phyloP scores from a whole-genome alignment of 1,284 basidiomycete species.

The Apiotrichum porosum region DNA sequence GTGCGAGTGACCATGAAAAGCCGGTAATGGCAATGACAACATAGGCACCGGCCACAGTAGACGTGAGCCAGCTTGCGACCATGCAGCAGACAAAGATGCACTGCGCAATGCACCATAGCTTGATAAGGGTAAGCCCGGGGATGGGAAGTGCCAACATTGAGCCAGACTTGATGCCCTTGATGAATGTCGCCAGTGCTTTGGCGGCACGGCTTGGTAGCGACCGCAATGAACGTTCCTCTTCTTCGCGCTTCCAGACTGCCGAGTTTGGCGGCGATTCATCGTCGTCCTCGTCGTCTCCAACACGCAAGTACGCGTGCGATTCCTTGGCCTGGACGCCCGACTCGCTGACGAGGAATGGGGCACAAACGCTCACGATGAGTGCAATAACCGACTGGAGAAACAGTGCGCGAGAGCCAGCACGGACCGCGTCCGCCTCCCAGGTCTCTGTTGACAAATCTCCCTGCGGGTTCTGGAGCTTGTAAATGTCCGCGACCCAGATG shows the following conservation, averaged over 20 bases:
- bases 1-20: conserved; percentile 51
- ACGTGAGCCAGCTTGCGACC: conserved; percentile 48
- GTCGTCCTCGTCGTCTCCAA: conserved; percentile 3
- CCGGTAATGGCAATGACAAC: conserved; percentile 51
- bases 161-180: conserved; percentile 19
- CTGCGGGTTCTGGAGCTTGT: conserved; percentile 55
- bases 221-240: conserved; percentile 4
- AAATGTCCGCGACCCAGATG: conserved; percentile 78
- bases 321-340: conserved; percentile 35
- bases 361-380: conserved; percentile 62
- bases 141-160: conserved; percentile 34
- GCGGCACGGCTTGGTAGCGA: conserved; percentile 6
- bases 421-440: conserved; percentile 63
- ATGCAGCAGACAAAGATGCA: conserved; percentile 46
- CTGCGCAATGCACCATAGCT: conserved; percentile 40
- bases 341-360: conserved; percentile 64
- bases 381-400: conserved; percentile 70
- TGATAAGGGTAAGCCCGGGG: conserved; percentile 41
- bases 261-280: conserved; percentile 18
- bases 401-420: conserved; percentile 76
- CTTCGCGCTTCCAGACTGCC: conserved; percentile 6
- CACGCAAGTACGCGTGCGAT: background rate
- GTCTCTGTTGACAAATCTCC: conserved; percentile 16
- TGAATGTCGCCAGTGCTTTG: conserved; percentile 8
- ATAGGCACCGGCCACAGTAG: conserved; percentile 48